These are phyloP conservation scores for Mucor piriformis DNA, from an alignment of 371 early-diverging fungal species.

Conservation along the genomic window DNA sequence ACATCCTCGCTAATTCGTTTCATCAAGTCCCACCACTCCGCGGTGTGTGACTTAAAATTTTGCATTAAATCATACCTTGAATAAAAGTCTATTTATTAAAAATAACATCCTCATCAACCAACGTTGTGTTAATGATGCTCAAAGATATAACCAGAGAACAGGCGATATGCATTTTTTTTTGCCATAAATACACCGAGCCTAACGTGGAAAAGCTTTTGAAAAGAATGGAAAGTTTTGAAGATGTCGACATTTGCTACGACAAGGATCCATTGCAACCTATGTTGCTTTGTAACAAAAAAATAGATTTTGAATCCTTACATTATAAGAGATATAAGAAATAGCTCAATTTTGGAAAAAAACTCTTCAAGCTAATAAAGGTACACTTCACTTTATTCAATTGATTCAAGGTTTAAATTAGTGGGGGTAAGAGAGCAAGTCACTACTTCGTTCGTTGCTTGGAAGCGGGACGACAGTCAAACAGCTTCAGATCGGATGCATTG, in stretches of 20 bases:
- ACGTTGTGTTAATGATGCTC: too few relatives aligned
- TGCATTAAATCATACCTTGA: too few relatives aligned
- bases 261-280: constrained; percentile 9
- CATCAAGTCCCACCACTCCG: too few relatives aligned
- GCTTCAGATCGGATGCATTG: constrained; percentile 12
- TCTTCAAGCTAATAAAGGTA: too few relatives aligned
- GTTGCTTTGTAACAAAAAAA: constrained; percentile 17
- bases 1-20: too few relatives aligned
- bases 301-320: constrained; percentile 15
- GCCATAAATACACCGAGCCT: neutral
- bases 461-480: constrained; percentile 21
- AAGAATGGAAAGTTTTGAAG: constrained; percentile 19
- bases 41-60: too few relatives aligned
- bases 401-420: too few relatives aligned
- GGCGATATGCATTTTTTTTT: too few relatives aligned
- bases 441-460: constrained; percentile 15
- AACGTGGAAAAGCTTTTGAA: constrained; percentile 17
- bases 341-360: too few relatives aligned
- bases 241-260: constrained; percentile 13
- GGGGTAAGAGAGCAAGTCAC: neutral
- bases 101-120: too few relatives aligned
- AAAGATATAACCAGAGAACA: too few relatives aligned
- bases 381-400: neutral
- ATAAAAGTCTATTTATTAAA: too few relatives aligned
- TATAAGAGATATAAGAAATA: neutral